Evolutionary conservation across 1,284 basidiomycete species (phyloP), one percentile per base, ranked within the genome.

Genomic region (Ustilago sp.): DNA sequence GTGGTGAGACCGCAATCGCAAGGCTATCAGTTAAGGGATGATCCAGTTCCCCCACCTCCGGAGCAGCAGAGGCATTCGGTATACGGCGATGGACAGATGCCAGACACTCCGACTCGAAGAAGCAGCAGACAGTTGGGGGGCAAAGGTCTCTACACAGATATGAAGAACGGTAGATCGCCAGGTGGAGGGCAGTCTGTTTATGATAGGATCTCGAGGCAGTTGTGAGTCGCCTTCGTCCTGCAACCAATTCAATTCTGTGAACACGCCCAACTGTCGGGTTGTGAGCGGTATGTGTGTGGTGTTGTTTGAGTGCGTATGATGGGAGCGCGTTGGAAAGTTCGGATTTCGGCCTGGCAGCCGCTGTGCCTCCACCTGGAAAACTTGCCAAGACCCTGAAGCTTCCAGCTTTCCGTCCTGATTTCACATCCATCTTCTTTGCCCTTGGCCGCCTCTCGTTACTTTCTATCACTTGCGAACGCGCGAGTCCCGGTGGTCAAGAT

Each of bases 11-110:
- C 45, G 0, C 32, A 8, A 15, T 32, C 38, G 47, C 63, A 71
- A 17, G 61, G 61, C 2, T 73, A 73, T 43, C 70, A 73, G 47
- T 43, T 73, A 43, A 39, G 64, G 19, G 70, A 68, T 19, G 70
- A 73, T 51, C 61, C 64, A 45, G n/a, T 45, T 1, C 54, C 51
- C 2, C 23, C 48, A 32, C 23, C 48, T 5, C 45, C 13, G 11
- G 38, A 11, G 17, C 57, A n/a, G 8, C 56, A 72, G 23, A 50
- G 63, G 7, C 28, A 51, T 35, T 63, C 69, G 19, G 34, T 47
- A n/a, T 48, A 47, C 36, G 15, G 17, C 4, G 4, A 9, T 13
- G 32, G 43, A 8, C 35, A 50, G 12, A 41, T 53, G 17, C 70
- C 70, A 8, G 64, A 73, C n/a, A 68, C 70, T 8, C 70, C 70